phyloP scores from a whole-genome alignment of 495 filamentous ascomycete species.

The Xylaria flabelliformis region DNA sequence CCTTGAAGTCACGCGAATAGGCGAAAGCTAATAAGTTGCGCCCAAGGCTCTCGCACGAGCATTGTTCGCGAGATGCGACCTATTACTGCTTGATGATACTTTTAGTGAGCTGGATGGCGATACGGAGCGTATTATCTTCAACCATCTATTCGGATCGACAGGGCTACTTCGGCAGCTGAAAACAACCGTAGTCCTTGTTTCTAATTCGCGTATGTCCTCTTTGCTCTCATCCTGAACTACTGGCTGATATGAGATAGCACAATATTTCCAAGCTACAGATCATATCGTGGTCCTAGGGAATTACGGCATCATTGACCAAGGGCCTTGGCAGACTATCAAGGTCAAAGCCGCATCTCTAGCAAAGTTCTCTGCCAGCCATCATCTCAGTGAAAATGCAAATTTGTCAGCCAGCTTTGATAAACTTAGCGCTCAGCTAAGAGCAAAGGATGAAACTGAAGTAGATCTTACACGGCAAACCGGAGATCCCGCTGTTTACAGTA shows the following conservation, averaged over 20 bases:
- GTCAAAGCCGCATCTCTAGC: conserved; percentile 30
- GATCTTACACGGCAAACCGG: too few relatives aligned
- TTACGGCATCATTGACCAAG: conserved; percentile 55
- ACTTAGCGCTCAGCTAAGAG: background rate
- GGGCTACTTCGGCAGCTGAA: conserved; percentile 40
- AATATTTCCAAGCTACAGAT: conserved; percentile 48
- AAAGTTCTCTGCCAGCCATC: conserved; percentile 30
- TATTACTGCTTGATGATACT: conserved; percentile 46
- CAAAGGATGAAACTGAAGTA: too few relatives aligned
- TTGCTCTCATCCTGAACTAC: background rate
- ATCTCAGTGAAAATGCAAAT: background rate
- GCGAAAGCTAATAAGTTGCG: conserved; percentile 22
- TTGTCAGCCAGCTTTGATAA: background rate
- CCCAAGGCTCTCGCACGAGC: conserved; percentile 47
- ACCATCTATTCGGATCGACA: conserved; percentile 38
- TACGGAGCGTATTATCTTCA: conserved; percentile 41
- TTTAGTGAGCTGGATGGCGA: conserved; percentile 44
- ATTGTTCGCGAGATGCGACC: conserved; percentile 39
- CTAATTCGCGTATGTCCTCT: conserved; percentile 41
- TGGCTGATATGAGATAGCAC: conserved; percentile 29
- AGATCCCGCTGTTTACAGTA: conserved; percentile 26
- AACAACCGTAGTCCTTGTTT: conserved; percentile 42
- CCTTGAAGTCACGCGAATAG: background rate
- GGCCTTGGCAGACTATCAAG: conserved; percentile 47
- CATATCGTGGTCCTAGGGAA: conserved; percentile 58